A percentile compares a stretch with the other conserved stretches of the same genome.
Evolutionary conservation across 495 filamentous ascomycete species (phyloP).

Genomic region (Astrocystis sublimbata): DNA sequence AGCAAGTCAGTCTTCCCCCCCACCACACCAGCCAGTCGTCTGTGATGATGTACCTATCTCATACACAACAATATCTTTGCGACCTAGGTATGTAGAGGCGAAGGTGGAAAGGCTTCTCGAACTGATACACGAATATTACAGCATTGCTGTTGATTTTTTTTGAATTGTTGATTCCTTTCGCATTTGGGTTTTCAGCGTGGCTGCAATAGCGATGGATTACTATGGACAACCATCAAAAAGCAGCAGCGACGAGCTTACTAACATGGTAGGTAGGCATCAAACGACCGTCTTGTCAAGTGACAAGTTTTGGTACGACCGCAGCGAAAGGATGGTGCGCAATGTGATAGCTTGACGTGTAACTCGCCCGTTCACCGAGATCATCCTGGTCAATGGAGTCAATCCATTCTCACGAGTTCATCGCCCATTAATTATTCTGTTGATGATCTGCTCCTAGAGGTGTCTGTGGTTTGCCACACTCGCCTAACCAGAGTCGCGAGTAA

Average conservation of each 20-base stretch:
- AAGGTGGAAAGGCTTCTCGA: no score
- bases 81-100: no score
- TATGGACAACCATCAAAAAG: not conserved
- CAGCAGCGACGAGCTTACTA: not conserved
- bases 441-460: no score
- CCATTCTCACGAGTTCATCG: not conserved
- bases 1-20: slow-evolving; percentile 3
- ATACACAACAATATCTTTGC: no score
- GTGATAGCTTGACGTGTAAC: not conserved
- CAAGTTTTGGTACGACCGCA: slow-evolving; percentile 1
- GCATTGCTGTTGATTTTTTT: slow-evolving; percentile 4
- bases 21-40: slow-evolving; percentile 12
- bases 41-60: slow-evolving; percentile 6
- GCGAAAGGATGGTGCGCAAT: slow-evolving; percentile 10
- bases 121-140: no score
- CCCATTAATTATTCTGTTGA: not conserved
- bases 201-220: not conserved
- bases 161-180: no score
- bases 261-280: not conserved
- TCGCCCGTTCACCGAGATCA: slow-evolving; percentile 15
- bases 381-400: not conserved
- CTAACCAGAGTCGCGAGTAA: not conserved
- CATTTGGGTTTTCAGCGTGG: no score
- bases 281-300: slow-evolving; percentile 11
- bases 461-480: not conserved